phyloP scores from a whole-genome alignment of 495 filamentous ascomycete genomes.

The Penicillium turbatum region DNA sequence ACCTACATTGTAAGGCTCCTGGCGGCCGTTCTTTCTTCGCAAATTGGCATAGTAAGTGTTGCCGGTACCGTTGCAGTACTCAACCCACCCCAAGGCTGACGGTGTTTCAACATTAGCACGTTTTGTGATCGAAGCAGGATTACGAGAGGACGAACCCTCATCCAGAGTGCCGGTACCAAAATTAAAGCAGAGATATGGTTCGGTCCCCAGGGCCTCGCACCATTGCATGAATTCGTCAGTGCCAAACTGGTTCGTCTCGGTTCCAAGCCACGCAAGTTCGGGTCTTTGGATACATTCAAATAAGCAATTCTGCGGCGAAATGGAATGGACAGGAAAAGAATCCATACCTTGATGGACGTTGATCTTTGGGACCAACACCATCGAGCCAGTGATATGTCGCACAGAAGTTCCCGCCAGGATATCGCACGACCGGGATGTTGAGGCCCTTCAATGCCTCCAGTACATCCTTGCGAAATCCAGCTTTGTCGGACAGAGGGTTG shows the following conservation, averaged over 20 bases:
- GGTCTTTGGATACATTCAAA: slow-evolving; percentile 39
- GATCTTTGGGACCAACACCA: slow-evolving; percentile 66
- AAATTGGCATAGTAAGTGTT: slow-evolving; percentile 78
- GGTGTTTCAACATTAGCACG: neutral
- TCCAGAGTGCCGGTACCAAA: slow-evolving; percentile 70
- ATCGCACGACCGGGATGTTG: slow-evolving; percentile 68
- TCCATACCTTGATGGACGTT: slow-evolving; percentile 52
- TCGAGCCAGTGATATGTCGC: slow-evolving; percentile 83
- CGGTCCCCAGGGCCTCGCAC: slow-evolving; percentile 62
- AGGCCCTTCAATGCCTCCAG: slow-evolving; percentile 64
- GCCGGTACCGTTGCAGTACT: slow-evolving; percentile 71
- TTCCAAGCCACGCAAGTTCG: slow-evolving; percentile 70
- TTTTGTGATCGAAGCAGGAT: neutral
- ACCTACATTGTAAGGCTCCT: slow-evolving; percentile 67
- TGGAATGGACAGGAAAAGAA: neutral
- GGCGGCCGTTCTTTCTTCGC: slow-evolving; percentile 63
- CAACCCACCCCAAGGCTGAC: slow-evolving; percentile 67
- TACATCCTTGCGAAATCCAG: slow-evolving; percentile 74
- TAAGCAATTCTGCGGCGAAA: neutral
- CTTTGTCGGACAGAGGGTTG: slow-evolving; percentile 63
- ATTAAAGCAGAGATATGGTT: slow-evolving; percentile 74
- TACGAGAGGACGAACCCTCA: slow-evolving; percentile 47
- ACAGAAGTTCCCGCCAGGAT: slow-evolving; percentile 77
- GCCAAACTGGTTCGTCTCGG: slow-evolving; percentile 71
- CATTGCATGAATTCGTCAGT: slow-evolving; percentile 82